Evolutionary conservation across 768 basidiomycete genomes (phyloP).

Genomic region (Butyriboletus loyo): DNA sequence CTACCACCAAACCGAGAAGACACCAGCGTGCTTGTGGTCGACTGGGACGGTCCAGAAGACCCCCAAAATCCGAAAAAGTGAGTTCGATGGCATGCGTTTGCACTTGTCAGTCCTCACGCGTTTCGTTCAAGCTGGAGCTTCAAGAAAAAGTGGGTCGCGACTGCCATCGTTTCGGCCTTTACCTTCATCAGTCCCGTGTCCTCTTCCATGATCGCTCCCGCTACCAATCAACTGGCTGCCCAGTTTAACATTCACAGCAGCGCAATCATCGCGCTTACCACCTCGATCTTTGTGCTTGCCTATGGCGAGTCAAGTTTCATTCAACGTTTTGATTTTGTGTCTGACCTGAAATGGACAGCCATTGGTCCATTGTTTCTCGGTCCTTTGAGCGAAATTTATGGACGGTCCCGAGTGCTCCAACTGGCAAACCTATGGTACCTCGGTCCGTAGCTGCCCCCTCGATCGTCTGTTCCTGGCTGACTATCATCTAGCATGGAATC

Average conservation of each 20-base stretch:
- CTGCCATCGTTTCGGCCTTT: constrained; percentile 61
- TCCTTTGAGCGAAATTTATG: constrained; percentile 70
- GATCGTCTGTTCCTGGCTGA: background rate
- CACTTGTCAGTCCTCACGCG: background rate
- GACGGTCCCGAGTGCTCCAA: constrained; percentile 61
- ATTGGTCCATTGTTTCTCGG: constrained; percentile 44
- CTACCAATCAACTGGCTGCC: constrained; percentile 45
- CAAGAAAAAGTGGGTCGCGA: constrained; percentile 61
- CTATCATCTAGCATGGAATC: constrained; percentile 50
- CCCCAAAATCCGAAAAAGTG: constrained; percentile 59
- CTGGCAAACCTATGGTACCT: constrained; percentile 64
- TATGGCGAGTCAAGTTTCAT: constrained; percentile 43
- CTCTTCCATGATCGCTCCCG: constrained; percentile 75
- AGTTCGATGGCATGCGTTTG: constrained; percentile 1
- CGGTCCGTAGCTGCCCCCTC: constrained; percentile 34
- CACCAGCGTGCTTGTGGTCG: constrained; percentile 35
- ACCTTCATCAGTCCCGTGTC: constrained; percentile 69
- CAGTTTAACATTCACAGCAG: constrained; percentile 54
- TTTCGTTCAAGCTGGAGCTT: constrained; percentile 50
- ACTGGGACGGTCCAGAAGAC: constrained; percentile 65
- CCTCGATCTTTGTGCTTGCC: constrained; percentile 57
- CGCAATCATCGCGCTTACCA: constrained; percentile 52
- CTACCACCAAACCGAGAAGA: background rate
- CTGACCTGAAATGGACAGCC: constrained; percentile 2
- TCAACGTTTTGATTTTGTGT: background rate